Evolutionary conservation across 2,329 filamentous ascomycete genomes (phyloP).

Genomic region (Fusarium pilosicola): DNA sequence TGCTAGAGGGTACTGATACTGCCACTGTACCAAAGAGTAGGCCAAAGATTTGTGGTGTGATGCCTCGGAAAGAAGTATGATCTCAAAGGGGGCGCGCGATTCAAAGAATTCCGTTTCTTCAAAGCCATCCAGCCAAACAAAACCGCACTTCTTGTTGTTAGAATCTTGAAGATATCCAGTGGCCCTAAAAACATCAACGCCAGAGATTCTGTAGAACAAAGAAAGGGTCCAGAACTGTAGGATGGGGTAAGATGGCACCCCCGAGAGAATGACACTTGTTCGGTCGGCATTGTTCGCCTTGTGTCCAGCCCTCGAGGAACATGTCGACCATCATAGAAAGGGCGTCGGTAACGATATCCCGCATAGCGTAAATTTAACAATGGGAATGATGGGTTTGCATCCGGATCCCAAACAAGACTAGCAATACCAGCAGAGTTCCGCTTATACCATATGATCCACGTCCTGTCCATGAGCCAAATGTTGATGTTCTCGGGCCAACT

Average conservation of each 20-base stretch:
- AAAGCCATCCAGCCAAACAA: rapidly evolving
- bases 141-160: rapidly evolving
- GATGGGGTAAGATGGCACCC: neutral
- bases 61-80: neutral
- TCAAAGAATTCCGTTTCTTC: rapidly evolving
- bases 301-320: rapidly evolving
- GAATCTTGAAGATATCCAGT: rapidly evolving
- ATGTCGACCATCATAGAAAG: rapidly evolving
- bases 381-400: neutral
- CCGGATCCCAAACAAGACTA: neutral
- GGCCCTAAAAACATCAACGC: neutral
- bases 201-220: neutral
- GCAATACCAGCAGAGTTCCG: rapidly evolving
- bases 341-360: neutral
- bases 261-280: rapidly evolving
- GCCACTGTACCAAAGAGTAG: too few species aligned
- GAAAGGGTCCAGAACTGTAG: neutral
- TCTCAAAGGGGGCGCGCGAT: rapidly evolving
- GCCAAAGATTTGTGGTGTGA: too few species aligned
- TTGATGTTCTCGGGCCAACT: too few species aligned
- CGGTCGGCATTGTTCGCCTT: neutral
- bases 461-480: neutral
- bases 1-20: too few species aligned
- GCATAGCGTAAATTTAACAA: rapidly evolving
- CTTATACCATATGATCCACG: neutral